Evolutionary conservation across 331 rosid species (phyloP).

Genomic region (Pyracantha coccinea): DNA sequence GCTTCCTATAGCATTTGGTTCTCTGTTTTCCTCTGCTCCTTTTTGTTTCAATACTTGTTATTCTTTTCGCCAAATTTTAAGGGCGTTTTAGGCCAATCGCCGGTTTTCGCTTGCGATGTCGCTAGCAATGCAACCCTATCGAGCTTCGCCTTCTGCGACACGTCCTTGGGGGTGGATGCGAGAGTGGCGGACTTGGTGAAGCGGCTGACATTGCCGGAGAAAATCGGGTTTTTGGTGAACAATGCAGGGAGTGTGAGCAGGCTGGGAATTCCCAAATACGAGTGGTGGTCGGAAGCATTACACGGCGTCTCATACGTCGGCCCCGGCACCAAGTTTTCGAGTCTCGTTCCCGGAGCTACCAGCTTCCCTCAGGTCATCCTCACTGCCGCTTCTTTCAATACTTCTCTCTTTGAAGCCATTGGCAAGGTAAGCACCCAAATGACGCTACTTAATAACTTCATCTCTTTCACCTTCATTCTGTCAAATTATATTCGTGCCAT

Average conservation of each 20-base stretch:
- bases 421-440: constrained; percentile 47
- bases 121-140: constrained; percentile 29
- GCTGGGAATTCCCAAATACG: constrained; percentile 83
- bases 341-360: constrained; percentile 75
- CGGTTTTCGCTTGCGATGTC: constrained; percentile 65
- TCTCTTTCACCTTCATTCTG: not conserved
- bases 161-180: constrained; percentile 27
- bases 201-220: constrained; percentile 73
- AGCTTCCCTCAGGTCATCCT: constrained; percentile 87
- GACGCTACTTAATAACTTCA: not conserved
- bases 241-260: constrained; percentile 51
- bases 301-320: constrained; percentile 87
- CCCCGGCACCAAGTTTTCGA: constrained; percentile 67
- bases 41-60: not conserved
- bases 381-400: constrained; percentile 91
- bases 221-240: constrained; percentile 53
- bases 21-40: constrained; percentile 40
- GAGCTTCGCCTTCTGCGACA: constrained; percentile 56
- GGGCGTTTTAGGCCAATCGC: constrained; percentile 36
- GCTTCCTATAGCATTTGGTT: constrained; percentile 15
- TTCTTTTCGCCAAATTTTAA: not conserved
- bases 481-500: not conserved
- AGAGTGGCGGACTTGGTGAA: constrained; percentile 72
- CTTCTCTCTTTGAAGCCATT: constrained; percentile 76
- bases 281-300: constrained; percentile 99